Evolutionary conservation across 306 rosid genomes (phyloP).

Genomic region (Ziziphus jujuba): DNA sequence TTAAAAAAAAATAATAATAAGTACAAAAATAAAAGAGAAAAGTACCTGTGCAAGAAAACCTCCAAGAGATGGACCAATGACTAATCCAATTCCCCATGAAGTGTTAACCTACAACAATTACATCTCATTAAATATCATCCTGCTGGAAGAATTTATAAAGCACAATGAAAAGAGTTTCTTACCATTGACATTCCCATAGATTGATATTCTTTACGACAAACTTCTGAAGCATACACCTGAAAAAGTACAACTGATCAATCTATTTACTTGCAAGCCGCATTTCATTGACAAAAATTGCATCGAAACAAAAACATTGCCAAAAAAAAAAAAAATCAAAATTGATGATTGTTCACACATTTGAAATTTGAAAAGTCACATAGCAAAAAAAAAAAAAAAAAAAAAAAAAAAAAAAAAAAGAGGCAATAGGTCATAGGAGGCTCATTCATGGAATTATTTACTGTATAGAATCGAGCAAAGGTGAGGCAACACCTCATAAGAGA

Average conservation of each 20-base stretch:
- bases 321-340: not conserved
- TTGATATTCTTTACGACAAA: slow-evolving; percentile 64
- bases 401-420: too few relatives aligned
- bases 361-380: too few relatives aligned
- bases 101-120: slow-evolving; percentile 55
- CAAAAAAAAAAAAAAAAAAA: too few relatives aligned
- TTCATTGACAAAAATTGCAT: not conserved
- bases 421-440: too few relatives aligned
- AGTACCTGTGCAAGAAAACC: slow-evolving; percentile 80
- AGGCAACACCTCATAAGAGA: too few relatives aligned
- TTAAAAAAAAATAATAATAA: too few relatives aligned
- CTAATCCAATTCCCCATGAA: slow-evolving; percentile 68
- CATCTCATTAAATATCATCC: not conserved
- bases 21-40: not conserved
- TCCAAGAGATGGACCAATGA: slow-evolving; percentile 80
- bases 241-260: not conserved
- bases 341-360: too few relatives aligned
- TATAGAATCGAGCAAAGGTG: too few relatives aligned
- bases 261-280: not conserved
- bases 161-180: slow-evolving; percentile 18
- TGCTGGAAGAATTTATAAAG: not conserved
- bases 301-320: not conserved
- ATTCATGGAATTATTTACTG: too few relatives aligned
- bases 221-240: slow-evolving; percentile 75
- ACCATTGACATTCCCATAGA: slow-evolving; percentile 65